Conservation (phyloP, 1,139 yeast species). For the Diutina ranongensis region DNA sequence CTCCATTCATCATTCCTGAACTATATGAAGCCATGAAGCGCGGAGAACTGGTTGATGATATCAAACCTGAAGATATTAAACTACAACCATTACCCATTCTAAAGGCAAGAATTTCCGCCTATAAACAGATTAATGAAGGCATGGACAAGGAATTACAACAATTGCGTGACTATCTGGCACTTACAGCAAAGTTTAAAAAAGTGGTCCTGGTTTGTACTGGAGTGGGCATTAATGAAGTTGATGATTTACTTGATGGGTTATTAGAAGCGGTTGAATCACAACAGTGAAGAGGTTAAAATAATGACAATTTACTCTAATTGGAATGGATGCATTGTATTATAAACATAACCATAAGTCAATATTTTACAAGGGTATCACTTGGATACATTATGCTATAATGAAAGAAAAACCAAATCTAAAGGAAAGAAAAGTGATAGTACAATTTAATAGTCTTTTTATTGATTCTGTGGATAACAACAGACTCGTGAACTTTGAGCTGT, state of each 20-base stretch:
- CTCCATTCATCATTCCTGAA: conserved; percentile 56
- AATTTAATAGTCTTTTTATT: too few relatives aligned
- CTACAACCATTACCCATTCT: conserved; percentile 45
- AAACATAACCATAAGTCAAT: too few relatives aligned
- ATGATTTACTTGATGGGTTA: conserved; percentile 70
- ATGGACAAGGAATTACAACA: conserved; percentile 39
- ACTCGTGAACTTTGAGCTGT: not conserved
- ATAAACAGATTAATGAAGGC: conserved; percentile 24
- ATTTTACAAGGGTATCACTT: too few relatives aligned
- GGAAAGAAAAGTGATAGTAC: too few relatives aligned
- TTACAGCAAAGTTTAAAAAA: conserved; percentile 77
- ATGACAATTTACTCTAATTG: too few relatives aligned
- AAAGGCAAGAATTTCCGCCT: conserved; percentile 72
- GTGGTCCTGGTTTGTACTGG: conserved; percentile 89
- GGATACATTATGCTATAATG: too few relatives aligned
- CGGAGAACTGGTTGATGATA: conserved; percentile 18
- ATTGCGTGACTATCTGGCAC: conserved; percentile 42
- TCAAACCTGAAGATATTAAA: conserved; percentile 17
- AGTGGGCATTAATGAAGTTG: conserved; percentile 65
- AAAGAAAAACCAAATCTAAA: too few relatives aligned
- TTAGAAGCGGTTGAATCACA: conserved; percentile 77
- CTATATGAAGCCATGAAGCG: conserved; percentile 39
- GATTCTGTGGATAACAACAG: not conserved
- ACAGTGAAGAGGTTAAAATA: too few relatives aligned
- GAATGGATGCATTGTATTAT: too few relatives aligned